A percentile compares a stretch with the other conserved stretches of the same genome.
These are phyloP conservation scores for Boletus sp. DNA, from an alignment of 768 basidiomycete species.

Conservation along the genomic window DNA sequence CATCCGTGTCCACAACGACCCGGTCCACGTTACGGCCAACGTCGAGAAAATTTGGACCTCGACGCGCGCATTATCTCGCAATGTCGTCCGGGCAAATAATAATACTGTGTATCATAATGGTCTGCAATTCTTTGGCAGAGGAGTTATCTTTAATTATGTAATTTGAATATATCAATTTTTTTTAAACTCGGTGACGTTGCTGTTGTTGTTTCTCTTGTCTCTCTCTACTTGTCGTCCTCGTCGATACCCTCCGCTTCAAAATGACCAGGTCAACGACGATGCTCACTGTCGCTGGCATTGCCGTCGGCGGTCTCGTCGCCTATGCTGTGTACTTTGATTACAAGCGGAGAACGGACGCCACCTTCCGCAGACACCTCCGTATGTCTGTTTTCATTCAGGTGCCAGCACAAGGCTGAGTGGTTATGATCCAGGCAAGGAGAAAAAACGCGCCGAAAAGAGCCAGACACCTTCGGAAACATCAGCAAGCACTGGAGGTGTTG, in stretches of 20 bases:
- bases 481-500: constrained; percentile 28
- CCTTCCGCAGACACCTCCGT: constrained; percentile 89
- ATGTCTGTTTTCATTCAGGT: constrained; percentile 35
- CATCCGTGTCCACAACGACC: constrained; percentile 8
- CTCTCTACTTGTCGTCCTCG: background rate
- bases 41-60: no score
- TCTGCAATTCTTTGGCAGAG: no score
- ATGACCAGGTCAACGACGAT: constrained; percentile 38
- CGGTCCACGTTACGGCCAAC: no score
- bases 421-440: constrained; percentile 73
- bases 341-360: constrained; percentile 81
- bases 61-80: no score
- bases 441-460: constrained; percentile 81
- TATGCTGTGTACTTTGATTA: constrained; percentile 96
- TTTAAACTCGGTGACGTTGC: constrained; percentile 6
- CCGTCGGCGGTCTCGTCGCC: constrained; percentile 58
- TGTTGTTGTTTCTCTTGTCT: background rate
- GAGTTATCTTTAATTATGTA: constrained; percentile 24
- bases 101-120: no score
- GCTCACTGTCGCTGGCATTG: constrained; percentile 42
- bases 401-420: background rate
- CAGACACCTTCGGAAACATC: constrained; percentile 43
- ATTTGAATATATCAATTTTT: constrained; percentile 13
- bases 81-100: no score
- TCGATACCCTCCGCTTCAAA: background rate